Base-by-base conservation (phyloP, 1,284 basidiomycete species). In the Fomitopsis betulina region DNA sequence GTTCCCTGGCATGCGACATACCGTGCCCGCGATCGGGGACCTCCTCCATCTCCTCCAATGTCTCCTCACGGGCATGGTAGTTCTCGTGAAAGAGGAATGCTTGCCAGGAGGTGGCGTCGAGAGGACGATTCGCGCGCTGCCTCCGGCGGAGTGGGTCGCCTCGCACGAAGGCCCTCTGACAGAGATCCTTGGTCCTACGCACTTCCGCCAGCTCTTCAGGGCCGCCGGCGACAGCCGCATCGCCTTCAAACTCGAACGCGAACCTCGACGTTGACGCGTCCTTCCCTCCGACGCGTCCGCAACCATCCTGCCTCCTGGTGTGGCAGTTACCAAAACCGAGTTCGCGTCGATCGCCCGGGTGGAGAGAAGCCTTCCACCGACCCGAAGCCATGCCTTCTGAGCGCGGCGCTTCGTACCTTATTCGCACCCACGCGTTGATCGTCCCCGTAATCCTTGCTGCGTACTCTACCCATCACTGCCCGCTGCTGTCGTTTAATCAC, bases 1-100 rank as follows among this genome's bases (percentile, higher is more conserved):
- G 58, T 92, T 91, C 75, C 87, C 87, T 63, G 86, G 85, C 45
- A 82, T 91, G 62, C 81, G 89, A 47, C 87, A 89, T 73, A 85
- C 87, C 67, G 85, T 87, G 57, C 83, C 84, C 42, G 87, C 89
- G 53, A 81, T 92, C 71, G 84, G 81, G 71, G 89, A 91, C 73
- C 85, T 91, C 65, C 77, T 92, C 60, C 82, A 84, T 70, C 79
- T 92, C 60, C 73, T 92, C 40, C 89, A 92, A 67, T 92, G 89
- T 68, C 82, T 92, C 45, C 81, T 92, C 65, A 91, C 90, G 49
- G 90, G 90, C 62, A 76, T 92, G 64, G 81, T 92, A 68, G 87
- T 88, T 54, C 76, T 91, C 60, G 81, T 85, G 62, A 86, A 86
- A 67, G 88, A 91, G 66, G 89, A 91, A 68, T 77, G 81, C 60